phyloP scores from a whole-genome alignment of 352 stramenopile species.

The Pythium brachiatum region DNA sequence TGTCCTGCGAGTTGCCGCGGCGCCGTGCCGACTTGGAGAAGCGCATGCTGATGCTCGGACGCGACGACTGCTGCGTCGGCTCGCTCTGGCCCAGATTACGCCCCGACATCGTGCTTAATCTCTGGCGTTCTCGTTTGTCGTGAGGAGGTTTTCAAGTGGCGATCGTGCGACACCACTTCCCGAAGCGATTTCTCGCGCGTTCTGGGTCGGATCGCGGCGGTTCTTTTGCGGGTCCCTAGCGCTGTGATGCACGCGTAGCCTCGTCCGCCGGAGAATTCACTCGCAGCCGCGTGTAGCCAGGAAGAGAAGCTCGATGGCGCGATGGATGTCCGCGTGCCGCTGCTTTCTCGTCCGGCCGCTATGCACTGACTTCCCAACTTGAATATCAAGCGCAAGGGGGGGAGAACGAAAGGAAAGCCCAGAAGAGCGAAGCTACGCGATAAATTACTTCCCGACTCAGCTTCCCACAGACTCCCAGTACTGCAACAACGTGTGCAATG shows the following conservation, averaged over 20 bases:
- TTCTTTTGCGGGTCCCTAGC: neutral
- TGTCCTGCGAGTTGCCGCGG: conserved; percentile 67
- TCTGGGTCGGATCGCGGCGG: neutral
- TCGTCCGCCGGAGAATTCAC: neutral
- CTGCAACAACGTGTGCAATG: neutral
- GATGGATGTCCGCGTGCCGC: neutral
- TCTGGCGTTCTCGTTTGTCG: neutral
- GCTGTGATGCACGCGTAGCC: conserved; percentile 3
- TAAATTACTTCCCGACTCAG: conserved; percentile 5
- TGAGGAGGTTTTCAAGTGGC: neutral
- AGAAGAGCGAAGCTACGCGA: conserved; percentile 1
- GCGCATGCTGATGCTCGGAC: conserved; percentile 53
- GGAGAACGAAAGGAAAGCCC: conserved; percentile 9
- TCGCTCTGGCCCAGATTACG: conserved; percentile 25
- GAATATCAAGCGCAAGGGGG: conserved; percentile 23
- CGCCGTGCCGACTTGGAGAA: conserved; percentile 63
- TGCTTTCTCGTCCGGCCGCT: conserved; percentile 8
- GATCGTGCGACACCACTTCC: neutral
- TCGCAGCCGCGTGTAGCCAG: conserved; percentile 2
- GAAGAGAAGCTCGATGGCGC: neutral
- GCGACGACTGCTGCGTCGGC: conserved; percentile 17
- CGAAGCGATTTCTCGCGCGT: neutral
- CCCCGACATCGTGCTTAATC: conserved; percentile 12
- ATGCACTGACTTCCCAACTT: conserved; percentile 30
- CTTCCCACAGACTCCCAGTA: neutral